Evolutionary conservation across 2,329 filamentous ascomycete genomes (phyloP).

Genomic region (Madurella fahalii): DNA sequence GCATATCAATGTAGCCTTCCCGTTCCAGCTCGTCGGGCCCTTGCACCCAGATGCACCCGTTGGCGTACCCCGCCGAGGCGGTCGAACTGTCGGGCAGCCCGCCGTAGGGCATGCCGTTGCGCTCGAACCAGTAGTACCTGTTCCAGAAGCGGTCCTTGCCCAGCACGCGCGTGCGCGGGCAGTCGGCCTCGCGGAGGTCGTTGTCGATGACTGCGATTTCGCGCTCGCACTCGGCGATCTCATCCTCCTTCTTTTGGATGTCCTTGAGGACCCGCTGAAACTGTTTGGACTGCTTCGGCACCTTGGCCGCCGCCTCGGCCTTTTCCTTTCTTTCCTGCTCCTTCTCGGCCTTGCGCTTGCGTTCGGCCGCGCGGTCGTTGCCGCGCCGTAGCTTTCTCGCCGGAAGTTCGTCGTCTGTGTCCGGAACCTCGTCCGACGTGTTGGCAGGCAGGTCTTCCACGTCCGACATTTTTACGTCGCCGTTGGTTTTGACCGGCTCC

Average conservation of each 20-base stretch:
- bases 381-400: slow-evolving; percentile 50
- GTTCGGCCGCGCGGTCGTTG: slow-evolving; percentile 65
- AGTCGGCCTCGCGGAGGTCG: slow-evolving; percentile 89
- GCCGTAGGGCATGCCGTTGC: slow-evolving; percentile 94
- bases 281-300: slow-evolving; percentile 77
- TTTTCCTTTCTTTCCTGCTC: slow-evolving; percentile 66
- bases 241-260: slow-evolving; percentile 79
- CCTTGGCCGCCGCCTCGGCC: slow-evolving; percentile 59
- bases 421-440: slow-evolving; percentile 58
- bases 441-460: slow-evolving; percentile 59
- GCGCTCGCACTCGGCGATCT: slow-evolving; percentile 76
- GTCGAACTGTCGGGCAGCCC: slow-evolving; percentile 87
- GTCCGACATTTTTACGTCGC: slow-evolving; percentile 59
- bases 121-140: slow-evolving; percentile 98
- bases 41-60: slow-evolving; percentile 94
- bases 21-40: slow-evolving; percentile 87
- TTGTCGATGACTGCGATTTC: slow-evolving; percentile 84
- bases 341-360: slow-evolving; percentile 71
- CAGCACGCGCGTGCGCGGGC: slow-evolving; percentile 80
- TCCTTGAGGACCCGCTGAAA: slow-evolving; percentile 84
- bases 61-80: slow-evolving; percentile 81
- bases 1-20: slow-evolving; percentile 78
- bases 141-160: slow-evolving; percentile 98
- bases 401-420: slow-evolving; percentile 65
- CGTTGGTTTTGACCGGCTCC: slow-evolving; percentile 47